Evolutionary conservation across 108 stramenopile genomes (phyloP).

Genomic region (Aurantiochytrium sp.): DNA sequence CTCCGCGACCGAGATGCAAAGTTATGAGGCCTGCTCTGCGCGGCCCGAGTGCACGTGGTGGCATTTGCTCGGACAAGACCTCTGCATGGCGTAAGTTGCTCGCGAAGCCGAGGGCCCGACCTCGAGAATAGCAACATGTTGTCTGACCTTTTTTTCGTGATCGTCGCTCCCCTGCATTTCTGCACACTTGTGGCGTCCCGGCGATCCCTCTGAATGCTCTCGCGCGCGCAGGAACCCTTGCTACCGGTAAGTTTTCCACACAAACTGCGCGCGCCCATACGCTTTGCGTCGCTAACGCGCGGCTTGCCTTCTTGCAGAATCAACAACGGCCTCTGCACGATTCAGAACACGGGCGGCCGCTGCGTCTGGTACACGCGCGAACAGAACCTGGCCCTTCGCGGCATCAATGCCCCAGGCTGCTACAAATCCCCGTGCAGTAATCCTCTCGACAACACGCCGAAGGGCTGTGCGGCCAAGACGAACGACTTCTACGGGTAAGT

Average conservation of each 20-base stretch:
- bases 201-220: no score
- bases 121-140: no score
- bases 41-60: background rate
- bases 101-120: no score
- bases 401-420: background rate
- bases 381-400: background rate
- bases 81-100: background rate
- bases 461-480: background rate
- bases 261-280: background rate
- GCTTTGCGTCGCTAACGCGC: background rate
- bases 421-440: background rate
- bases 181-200: no score
- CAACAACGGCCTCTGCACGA: slow-evolving; percentile 16
- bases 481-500: background rate
- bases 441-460: slow-evolving; percentile 9
- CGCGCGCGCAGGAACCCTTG: background rate
- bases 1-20: background rate
- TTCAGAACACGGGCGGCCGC: slow-evolving; percentile 15
- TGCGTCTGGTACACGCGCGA: slow-evolving; percentile 16
- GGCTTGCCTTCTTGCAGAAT: background rate
- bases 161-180: no score
- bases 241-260: background rate
- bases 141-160: no score
- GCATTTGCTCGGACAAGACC: background rate
- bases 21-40: background rate